phyloP scores from a whole-genome alignment of 176 grass and related monocot species.

The Luzula sylvatica region DNA sequence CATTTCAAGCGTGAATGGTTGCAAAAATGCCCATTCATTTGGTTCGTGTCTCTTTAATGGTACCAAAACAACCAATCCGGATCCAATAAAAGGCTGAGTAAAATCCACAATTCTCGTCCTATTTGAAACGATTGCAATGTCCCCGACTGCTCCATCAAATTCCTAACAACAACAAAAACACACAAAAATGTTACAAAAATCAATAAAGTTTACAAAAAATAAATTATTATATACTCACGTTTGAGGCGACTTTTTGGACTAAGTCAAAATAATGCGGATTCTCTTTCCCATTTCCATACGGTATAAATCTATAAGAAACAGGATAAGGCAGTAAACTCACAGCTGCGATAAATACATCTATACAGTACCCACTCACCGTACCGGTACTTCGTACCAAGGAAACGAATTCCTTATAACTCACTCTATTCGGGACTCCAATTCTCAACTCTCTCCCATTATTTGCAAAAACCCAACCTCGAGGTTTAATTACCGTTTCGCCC shows the following conservation, averaged over 20 bases:
- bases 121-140: conserved; percentile 61
- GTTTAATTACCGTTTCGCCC: conserved; percentile 39
- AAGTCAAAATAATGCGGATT: conserved; percentile 56
- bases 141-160: conserved; percentile 64
- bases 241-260: conserved; percentile 30
- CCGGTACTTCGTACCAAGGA: conserved; percentile 22
- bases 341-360: conserved; percentile 90
- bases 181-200: neutral
- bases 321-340: conserved; percentile 60
- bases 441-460: conserved; percentile 65
- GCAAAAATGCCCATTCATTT: conserved; percentile 63
- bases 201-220: neutral
- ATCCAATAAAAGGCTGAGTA: conserved; percentile 64
- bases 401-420: conserved; percentile 57
- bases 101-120: conserved; percentile 68
- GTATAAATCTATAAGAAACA: conserved; percentile 49
- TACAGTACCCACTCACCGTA: conserved; percentile 48
- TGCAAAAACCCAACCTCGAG: conserved; percentile 77
- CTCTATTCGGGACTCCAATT: conserved; percentile 71
- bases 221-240: conserved; percentile 41
- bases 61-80: conserved; percentile 67
- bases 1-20: conserved; percentile 69
- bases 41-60: conserved; percentile 47
- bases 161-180: conserved; percentile 26
- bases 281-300: conserved; percentile 43